Conservation (phyloP, 2,329 filamentous ascomycete species). For the Grosmannia serpens region DNA sequence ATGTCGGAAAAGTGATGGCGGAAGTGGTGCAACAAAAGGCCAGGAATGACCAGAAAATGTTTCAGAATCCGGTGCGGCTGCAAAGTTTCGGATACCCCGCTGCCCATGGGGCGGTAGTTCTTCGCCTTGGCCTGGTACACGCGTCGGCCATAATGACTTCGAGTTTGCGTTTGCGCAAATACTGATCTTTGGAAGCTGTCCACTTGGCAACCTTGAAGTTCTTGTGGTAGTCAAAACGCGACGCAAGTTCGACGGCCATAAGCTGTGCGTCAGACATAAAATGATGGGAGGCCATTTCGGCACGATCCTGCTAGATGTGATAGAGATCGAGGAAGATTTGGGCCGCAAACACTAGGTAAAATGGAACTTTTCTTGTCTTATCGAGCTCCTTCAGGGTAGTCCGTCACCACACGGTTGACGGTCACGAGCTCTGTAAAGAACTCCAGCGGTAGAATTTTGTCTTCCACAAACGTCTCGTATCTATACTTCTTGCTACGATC, state of each 20-base stretch:
- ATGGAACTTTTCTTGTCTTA: conserved; percentile 19
- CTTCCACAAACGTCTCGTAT: conserved; percentile 21
- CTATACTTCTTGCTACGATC: conserved; percentile 5
- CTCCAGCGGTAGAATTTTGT: conserved; percentile 21
- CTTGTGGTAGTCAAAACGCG: conserved; percentile 21
- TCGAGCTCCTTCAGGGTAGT: conserved; percentile 19
- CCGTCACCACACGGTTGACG: conserved; percentile 9
- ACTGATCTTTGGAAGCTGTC: conserved; percentile 19
- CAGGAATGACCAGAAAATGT: background rate
- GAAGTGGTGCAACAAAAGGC: background rate
- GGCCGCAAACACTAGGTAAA: conserved; percentile 27
- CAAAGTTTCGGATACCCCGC: background rate
- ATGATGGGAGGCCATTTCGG: conserved; percentile 4
- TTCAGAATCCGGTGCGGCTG: background rate
- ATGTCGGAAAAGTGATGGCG: background rate
- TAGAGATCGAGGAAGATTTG: conserved; percentile 31
- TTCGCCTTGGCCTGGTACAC: background rate
- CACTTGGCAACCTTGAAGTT: conserved; percentile 19
- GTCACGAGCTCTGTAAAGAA: conserved; percentile 22
- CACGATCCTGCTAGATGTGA: conserved; percentile 17
- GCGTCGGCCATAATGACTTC: conserved; percentile 3
- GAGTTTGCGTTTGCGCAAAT: too few species aligned
- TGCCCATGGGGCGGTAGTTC: background rate
- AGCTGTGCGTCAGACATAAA: conserved; percentile 8
- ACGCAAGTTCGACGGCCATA: conserved; percentile 16